Evolutionary conservation across 176 grass and related monocot species (phyloP).

Genomic region (Areca catechu): DNA sequence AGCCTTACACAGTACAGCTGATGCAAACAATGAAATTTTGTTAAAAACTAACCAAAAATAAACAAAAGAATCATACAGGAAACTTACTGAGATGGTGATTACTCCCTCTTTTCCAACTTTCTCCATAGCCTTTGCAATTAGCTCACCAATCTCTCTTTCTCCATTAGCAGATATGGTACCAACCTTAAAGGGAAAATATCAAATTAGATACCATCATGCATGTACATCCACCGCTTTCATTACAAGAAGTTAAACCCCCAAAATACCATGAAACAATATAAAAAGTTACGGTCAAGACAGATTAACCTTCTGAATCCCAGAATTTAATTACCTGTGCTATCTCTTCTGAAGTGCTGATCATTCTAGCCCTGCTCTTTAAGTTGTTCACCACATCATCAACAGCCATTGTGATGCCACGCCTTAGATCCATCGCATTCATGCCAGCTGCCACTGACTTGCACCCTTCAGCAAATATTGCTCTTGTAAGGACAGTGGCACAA

Average conservation of each 20-base stretch:
- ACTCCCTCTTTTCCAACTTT: slow-evolving; percentile 99
- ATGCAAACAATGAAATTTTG: too few relatives aligned
- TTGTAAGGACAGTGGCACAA: slow-evolving; percentile 93
- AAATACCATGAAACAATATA: too few relatives aligned
- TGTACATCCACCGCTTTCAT: too few relatives aligned
- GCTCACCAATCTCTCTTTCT: slow-evolving; percentile 94
- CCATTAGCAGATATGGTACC: slow-evolving; percentile 97
- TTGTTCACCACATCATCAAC: slow-evolving; percentile 90
- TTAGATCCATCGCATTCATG: slow-evolving; percentile 98
- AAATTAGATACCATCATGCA: neutral
- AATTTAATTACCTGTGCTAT: slow-evolving; percentile 47
- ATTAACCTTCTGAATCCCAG: neutral
- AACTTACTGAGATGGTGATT: slow-evolving; percentile 86
- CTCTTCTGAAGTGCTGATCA: slow-evolving; percentile 95
- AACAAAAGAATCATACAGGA: too few relatives aligned
- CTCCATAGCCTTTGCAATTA: slow-evolving; percentile 99
- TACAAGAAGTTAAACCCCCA: too few relatives aligned
- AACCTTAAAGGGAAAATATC: slow-evolving; percentile 45
- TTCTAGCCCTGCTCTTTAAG: slow-evolving; percentile 81
- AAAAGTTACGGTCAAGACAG: too few relatives aligned
- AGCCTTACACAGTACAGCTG: too few relatives aligned
- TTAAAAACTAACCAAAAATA: too few relatives aligned
- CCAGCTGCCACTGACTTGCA: slow-evolving; percentile 96
- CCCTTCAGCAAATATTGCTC: slow-evolving; percentile 84
- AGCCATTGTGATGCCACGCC: slow-evolving; percentile 92